A percentile compares a stretch with the other conserved stretches of the same genome.
These are phyloP conservation scores for Saccharomyces hybrid DNA, from an alignment of 1,139 yeast species.

Conservation along the genomic window DNA sequence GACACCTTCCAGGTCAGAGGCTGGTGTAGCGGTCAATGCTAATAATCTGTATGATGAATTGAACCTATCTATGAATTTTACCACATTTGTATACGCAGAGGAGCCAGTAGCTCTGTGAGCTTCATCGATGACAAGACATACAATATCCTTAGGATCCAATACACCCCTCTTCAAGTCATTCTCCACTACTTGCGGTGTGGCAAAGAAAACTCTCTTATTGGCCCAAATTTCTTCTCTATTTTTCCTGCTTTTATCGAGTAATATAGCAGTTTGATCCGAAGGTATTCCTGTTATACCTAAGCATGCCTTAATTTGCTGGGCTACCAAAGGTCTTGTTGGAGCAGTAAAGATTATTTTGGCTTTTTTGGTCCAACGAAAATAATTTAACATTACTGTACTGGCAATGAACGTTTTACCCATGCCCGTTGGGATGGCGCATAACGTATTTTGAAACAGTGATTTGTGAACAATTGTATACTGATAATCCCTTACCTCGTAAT, in stretches of 20 bases:
- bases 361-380: conserved; percentile 69
- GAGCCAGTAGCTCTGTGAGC: conserved; percentile 92
- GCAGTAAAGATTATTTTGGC: conserved; percentile 90
- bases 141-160: conserved; percentile 66
- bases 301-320: conserved; percentile 94
- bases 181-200: conserved; percentile 95
- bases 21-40: conserved; percentile 95
- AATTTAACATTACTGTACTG: conserved; percentile 87
- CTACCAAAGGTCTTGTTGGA: conserved; percentile 95
- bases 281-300: conserved; percentile 83
- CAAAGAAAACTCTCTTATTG: conserved; percentile 70
- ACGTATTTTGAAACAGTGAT: conserved; percentile 63
- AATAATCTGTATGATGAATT: conserved; percentile 64
- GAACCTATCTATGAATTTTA: conserved; percentile 54
- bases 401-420: conserved; percentile 96
- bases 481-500: conserved; percentile 76
- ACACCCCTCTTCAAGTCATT: conserved; percentile 75
- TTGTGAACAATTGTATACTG: conserved; percentile 72
- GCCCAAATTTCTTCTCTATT: conserved; percentile 73
- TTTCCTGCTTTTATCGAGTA: conserved; percentile 61
- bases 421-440: conserved; percentile 96
- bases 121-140: conserved; percentile 82
- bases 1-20: conserved; percentile 78
- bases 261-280: conserved; percentile 64
- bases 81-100: conserved; percentile 81